Conservation (phyloP, 2,329 filamentous ascomycete species). For the Monosporascus cannonballus region DNA sequence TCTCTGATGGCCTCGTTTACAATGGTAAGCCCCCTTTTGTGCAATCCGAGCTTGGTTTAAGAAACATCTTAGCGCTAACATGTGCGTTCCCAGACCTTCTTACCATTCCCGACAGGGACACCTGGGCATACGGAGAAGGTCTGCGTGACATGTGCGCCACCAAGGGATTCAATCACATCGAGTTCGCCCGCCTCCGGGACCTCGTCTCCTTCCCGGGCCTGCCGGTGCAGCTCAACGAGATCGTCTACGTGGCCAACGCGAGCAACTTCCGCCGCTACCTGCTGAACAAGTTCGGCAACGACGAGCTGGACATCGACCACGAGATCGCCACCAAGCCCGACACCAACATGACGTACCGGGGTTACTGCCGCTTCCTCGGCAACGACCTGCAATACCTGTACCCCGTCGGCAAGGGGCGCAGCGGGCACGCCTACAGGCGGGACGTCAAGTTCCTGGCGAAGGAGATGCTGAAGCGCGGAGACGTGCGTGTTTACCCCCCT, state of each 20-base stretch:
- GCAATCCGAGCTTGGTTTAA: not conserved
- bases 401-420: conserved; percentile 26
- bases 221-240: conserved; percentile 34
- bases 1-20: conserved; percentile 48
- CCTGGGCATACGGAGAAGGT: conserved; percentile 43
- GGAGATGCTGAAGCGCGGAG: conserved; percentile 44
- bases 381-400: conserved; percentile 39
- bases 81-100: conserved; percentile 34
- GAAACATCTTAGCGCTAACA: not conserved
- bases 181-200: conserved; percentile 40
- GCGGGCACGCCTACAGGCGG: conserved; percentile 36
- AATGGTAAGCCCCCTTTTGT: conserved; percentile 32
- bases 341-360: conserved; percentile 41
- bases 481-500: conserved; percentile 28
- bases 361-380: conserved; percentile 45
- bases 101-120: conserved; percentile 39
- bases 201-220: conserved; percentile 32
- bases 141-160: conserved; percentile 32
- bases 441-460: conserved; percentile 42
- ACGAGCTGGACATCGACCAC: conserved; percentile 35
- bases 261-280: conserved; percentile 39
- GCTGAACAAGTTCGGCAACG: conserved; percentile 35
- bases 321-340: conserved; percentile 37
- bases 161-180: conserved; percentile 35
- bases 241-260: conserved; percentile 40